Evolutionary conservation across 2,329 filamentous ascomycete species (phyloP), one percentile per base, ranked within the genome.

Genomic region (Penicillium sp.): DNA sequence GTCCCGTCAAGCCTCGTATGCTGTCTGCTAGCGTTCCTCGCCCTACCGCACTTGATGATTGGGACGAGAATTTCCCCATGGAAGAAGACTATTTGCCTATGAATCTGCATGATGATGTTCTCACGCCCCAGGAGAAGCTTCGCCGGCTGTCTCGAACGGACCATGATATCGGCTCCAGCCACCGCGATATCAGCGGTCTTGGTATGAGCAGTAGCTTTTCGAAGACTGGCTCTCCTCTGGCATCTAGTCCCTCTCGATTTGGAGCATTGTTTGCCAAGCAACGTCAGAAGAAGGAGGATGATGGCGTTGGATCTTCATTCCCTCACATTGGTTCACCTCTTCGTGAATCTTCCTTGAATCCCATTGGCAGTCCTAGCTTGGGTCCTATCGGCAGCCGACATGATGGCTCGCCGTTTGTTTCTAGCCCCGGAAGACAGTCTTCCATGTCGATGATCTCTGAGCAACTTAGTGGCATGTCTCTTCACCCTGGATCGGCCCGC

Each of bases 1-100:
- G 81, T 65, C 85, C 77, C 77, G 75, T 84, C 63, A 72, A 80
- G 48, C 70, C 76, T 20, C 79, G 79, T 42, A 78, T 85, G 66
- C 72, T 85, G 53, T 86, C 84, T 16, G 79, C 82, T 4, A 86
- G 83, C 65, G 74, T 86, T 68, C 84, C 71, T 66, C 80, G 69
- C 53, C 73, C 75, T 1, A 70, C 74, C 8, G 75, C 71, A 18
- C 69, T 78, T 16, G 81, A 84, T 58, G 82, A 85, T 46, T 84
- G 82, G 77, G 73, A 85, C 66, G 72, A 85, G 49, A 73, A 79
- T 50, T 94, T 95, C 64, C 82, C 87, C 27, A 92, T 94, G 63
- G 90, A 95, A 69, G 92, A 95, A 65, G 91, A 95, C 64, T 89
- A 94, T 63, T 79, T 97, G 9, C 94, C 92, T 0, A 88, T 79